Evolutionary conservation across 345 rosid species (phyloP).

Genomic region (Bruguiera sexangula): DNA sequence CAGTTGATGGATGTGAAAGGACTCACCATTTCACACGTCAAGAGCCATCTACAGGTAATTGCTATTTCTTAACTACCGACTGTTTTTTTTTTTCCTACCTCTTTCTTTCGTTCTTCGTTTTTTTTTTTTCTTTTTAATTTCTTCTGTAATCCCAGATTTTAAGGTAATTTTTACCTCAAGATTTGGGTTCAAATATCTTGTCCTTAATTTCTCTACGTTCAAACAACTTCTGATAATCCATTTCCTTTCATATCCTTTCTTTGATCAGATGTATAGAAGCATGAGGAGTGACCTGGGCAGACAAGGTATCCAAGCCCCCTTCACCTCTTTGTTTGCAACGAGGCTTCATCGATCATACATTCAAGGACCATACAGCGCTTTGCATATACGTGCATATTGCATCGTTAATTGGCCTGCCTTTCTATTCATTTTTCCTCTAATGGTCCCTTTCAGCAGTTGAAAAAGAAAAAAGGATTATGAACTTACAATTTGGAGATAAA

Average conservation of each 20-base stretch:
- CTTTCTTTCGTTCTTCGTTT: neutral
- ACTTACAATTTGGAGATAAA: conserved; percentile 1
- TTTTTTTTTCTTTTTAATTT: neutral
- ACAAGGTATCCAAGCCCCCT: conserved; percentile 43
- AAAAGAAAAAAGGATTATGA: conserved; percentile 4
- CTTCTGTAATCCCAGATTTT: neutral
- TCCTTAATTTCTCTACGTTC: neutral
- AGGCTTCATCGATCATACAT: neutral
- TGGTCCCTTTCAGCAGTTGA: conserved; percentile 24
- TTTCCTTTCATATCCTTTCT: neutral
- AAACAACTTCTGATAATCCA: too few relatives aligned
- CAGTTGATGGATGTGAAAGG: conserved; percentile 97
- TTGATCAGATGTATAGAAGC: conserved; percentile 87
- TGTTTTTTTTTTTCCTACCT: neutral
- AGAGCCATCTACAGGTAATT: conserved; percentile 93
- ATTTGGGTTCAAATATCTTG: neutral
- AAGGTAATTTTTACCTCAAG: neutral
- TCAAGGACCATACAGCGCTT: neutral
- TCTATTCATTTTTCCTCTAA: conserved; percentile 34
- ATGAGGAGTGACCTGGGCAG: conserved; percentile 65
- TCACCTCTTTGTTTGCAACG: neutral
- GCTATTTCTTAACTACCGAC: neutral
- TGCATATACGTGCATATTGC: conserved; percentile 1
- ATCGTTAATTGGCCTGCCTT: conserved; percentile 21
- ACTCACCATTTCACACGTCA: conserved; percentile 95